These are phyloP conservation scores for Candolleomyces efflorescens DNA, from an alignment of 768 basidiomycete species.

Conservation along the genomic window DNA sequence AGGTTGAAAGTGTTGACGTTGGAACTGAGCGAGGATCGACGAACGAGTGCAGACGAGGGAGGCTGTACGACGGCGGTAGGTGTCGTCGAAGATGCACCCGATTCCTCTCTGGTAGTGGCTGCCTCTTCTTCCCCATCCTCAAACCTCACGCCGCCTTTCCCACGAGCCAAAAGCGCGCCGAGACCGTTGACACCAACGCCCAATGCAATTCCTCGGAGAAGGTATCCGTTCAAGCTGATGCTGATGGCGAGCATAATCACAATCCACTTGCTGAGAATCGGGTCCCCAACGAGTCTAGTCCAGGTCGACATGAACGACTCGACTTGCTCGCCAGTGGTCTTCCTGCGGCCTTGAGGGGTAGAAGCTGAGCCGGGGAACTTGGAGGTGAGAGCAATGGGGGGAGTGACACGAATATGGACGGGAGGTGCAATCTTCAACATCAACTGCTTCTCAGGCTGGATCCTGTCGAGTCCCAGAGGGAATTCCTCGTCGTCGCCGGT, in stretches of 20 bases:
- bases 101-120: conserved; percentile 1
- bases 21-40: conserved; percentile 9
- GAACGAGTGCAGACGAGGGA: background rate
- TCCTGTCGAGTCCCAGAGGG: conserved; percentile 5
- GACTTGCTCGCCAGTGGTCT: conserved; percentile 47
- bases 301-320: conserved; percentile 89
- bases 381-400: conserved; percentile 13
- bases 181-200: conserved; percentile 32
- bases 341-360: background rate
- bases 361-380: background rate
- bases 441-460: conserved; percentile 29
- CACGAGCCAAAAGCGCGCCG: conserved; percentile 18
- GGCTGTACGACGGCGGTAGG: background rate
- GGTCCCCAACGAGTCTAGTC: conserved; percentile 91
- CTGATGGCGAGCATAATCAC: conserved; percentile 82
- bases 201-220: conserved; percentile 81
- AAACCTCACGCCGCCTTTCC: conserved; percentile 23
- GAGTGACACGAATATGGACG: conserved; percentile 47
- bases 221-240: conserved; percentile 87
- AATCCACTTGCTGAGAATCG: conserved; percentile 93
- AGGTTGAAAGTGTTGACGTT: conserved; percentile 41
- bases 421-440: conserved; percentile 63
- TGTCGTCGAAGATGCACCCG: background rate
- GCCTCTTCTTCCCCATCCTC: conserved; percentile 21
- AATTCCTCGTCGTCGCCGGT: conserved; percentile 9